Conservation (phyloP, 1,284 basidiomycete genomes). For the Ganoderma lucidum region DNA sequence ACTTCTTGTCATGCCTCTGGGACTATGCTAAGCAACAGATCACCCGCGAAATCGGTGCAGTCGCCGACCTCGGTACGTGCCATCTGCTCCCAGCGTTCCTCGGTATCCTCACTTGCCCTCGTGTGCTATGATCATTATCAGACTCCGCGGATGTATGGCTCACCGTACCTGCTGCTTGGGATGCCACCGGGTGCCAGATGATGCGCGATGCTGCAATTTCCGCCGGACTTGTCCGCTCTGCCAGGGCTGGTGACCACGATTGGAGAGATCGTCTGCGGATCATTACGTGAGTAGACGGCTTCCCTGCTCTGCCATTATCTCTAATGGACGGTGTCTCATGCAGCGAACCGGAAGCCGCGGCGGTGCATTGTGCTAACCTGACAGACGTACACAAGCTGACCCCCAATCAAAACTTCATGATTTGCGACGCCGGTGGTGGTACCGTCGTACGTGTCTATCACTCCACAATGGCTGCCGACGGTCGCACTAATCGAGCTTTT, state of each 20-base stretch:
- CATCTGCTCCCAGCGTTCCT: background rate
- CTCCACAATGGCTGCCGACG: constrained; percentile 16
- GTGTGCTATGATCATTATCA: constrained; percentile 39
- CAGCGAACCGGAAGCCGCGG: constrained; percentile 85
- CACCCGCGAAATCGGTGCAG: constrained; percentile 80
- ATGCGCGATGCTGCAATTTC: constrained; percentile 84
- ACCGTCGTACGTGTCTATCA: constrained; percentile 60
- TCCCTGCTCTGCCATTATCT: background rate
- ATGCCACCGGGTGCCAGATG: constrained; percentile 79
- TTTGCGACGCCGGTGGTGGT: constrained; percentile 84
- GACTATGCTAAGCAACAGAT: constrained; percentile 86
- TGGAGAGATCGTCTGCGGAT: constrained; percentile 84
- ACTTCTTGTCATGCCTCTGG: constrained; percentile 83
- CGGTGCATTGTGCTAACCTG: constrained; percentile 82
- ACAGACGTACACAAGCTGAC: constrained; percentile 79
- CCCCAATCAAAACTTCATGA: constrained; percentile 82
- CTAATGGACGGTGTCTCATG: constrained; percentile 5
- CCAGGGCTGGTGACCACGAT: constrained; percentile 70
- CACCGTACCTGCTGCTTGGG: constrained; percentile 88
- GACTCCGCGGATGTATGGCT: constrained; percentile 83
- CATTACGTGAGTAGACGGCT: constrained; percentile 59
- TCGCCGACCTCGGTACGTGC: constrained; percentile 77
- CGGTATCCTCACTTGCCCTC: constrained; percentile 7
- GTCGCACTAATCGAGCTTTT: constrained; percentile 13
- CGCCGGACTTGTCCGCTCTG: constrained; percentile 78